Evolutionary conservation across 75 land plant species (phyloP).

Genomic region (Cupressus sempervirens): DNA sequence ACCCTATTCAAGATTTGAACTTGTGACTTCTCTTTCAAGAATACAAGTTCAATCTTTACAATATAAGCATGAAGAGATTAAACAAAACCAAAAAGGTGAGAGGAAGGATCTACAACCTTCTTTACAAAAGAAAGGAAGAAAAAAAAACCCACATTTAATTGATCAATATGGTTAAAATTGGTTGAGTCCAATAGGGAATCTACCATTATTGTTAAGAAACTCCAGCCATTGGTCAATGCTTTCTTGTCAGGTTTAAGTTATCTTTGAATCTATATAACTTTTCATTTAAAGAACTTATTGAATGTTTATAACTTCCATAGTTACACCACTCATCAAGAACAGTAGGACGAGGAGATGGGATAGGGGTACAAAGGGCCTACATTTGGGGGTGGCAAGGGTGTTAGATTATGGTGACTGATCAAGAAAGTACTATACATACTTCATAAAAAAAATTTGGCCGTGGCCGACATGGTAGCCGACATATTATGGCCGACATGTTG

Average conservation of each 20-base stretch:
- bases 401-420: too few species aligned
- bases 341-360: too few species aligned
- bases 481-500: too few species aligned
- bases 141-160: not conserved
- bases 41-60: too few species aligned
- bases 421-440: too few species aligned
- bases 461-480: too few species aligned
- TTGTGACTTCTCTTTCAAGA: too few species aligned
- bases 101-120: not conserved
- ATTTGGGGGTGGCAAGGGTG: too few species aligned
- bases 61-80: not conserved
- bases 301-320: not conserved
- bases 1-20: too few species aligned
- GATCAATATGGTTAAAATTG: not conserved
- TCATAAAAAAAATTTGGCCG: too few species aligned
- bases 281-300: not conserved
- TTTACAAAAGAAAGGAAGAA: not conserved
- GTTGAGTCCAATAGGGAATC: not conserved
- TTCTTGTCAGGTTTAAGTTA: not conserved
- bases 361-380: too few species aligned
- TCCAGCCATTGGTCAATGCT: not conserved
- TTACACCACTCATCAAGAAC: too few species aligned
- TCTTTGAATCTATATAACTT: not conserved
- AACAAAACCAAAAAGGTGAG: not conserved
- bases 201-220: not conserved